These are phyloP conservation scores for Volvox reticuliferus DNA, from an alignment of 139 green algal genomes.

Conservation along the genomic window DNA sequence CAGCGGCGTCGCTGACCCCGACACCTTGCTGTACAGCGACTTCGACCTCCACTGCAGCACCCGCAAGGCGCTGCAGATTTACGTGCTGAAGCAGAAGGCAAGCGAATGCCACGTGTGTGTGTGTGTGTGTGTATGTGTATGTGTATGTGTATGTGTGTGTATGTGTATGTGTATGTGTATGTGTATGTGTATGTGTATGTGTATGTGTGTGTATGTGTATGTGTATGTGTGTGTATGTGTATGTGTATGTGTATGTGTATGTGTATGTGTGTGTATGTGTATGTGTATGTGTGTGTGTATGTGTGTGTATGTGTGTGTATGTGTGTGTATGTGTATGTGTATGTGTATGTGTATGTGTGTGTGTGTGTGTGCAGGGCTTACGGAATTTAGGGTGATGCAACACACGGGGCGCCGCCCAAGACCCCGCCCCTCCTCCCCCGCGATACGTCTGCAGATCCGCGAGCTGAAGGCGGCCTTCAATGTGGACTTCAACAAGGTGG, in stretches of 20 bases:
- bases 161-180: background rate
- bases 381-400: no score
- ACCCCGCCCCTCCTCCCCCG: background rate
- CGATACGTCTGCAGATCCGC: background rate
- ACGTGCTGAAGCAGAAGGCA: conserved; percentile 44
- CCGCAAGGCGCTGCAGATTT: conserved; percentile 41
- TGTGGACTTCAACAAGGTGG: conserved; percentile 40
- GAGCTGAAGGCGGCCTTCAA: conserved; percentile 57
- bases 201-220: background rate
- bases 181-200: background rate
- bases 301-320: background rate
- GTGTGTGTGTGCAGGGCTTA: no score
- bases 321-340: background rate
- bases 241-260: background rate
- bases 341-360: background rate
- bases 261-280: background rate
- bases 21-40: conserved; percentile 49
- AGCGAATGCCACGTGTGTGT: background rate
- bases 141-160: background rate
- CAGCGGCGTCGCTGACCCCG: background rate
- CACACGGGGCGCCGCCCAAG: background rate
- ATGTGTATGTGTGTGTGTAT: conserved; percentile 1
- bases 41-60: conserved; percentile 47
- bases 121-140: background rate
- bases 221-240: background rate